A percentile compares a stretch with the other conserved stretches of the same genome.
Evolutionary conservation across 257 asterid species (phyloP).

Genomic region (Nicotiana tomentosiformis): DNA sequence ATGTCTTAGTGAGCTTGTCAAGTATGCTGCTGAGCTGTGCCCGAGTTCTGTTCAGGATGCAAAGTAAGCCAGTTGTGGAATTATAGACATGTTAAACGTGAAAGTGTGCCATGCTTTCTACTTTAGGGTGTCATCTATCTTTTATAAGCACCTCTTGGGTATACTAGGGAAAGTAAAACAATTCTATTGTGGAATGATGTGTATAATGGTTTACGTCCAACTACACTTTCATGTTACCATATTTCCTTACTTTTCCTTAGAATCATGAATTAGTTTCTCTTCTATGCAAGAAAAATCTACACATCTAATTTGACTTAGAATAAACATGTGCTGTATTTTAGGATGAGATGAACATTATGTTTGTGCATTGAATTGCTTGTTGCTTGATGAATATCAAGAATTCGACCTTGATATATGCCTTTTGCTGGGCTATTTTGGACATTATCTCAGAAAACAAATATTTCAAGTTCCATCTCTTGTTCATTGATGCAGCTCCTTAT

Average conservation of each 20-base stretch:
- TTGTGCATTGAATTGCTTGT: too few species aligned
- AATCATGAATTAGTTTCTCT: background rate
- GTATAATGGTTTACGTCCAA: background rate
- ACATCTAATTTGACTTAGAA: background rate
- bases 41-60: conserved; percentile 95
- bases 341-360: conserved; percentile 5
- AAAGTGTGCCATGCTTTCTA: background rate
- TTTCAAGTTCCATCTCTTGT: background rate
- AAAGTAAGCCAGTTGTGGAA: conserved; percentile 47
- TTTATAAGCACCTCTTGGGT: background rate
- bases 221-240: background rate
- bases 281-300: background rate
- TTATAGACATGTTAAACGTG: background rate
- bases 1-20: conserved; percentile 89
- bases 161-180: background rate
- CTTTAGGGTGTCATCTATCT: background rate
- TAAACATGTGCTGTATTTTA: background rate
- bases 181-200: conserved; percentile 3
- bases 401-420: background rate
- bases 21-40: conserved; percentile 90
- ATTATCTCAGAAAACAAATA: background rate
- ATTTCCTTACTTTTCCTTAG: background rate
- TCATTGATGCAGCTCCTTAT: conserved; percentile 1
- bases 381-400: too few species aligned
- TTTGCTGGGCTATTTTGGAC: background rate